phyloP scores from a whole-genome alignment of 345 rosid genomes.

The Cochlearia excelsa region DNA sequence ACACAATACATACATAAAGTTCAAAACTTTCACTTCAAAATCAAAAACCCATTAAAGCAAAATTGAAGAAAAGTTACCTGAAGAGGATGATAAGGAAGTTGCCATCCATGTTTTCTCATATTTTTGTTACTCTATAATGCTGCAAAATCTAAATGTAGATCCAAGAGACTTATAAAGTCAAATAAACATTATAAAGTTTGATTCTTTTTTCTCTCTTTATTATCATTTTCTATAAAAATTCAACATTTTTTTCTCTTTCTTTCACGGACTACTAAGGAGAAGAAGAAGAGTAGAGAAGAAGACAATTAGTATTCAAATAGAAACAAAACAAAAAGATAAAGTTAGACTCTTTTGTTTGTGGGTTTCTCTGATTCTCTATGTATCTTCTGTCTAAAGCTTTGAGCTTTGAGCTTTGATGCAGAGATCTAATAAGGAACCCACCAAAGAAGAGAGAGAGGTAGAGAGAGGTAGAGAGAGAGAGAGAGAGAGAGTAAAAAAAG shows the following conservation, averaged over 20 bases:
- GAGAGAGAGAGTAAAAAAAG: slow-evolving; percentile 10
- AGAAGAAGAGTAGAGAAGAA: slow-evolving; percentile 29
- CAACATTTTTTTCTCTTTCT: slow-evolving; percentile 18
- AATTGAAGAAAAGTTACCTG: slow-evolving; percentile 48
- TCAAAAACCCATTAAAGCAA: slow-evolving; percentile 20
- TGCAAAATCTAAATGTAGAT: slow-evolving; percentile 36
- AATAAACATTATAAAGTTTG: not conserved
- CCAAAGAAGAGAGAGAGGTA: slow-evolving; percentile 12
- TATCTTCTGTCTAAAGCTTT: slow-evolving; percentile 45
- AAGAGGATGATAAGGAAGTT: slow-evolving; percentile 97
- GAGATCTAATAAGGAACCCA: slow-evolving; percentile 41
- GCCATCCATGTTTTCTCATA: slow-evolving; percentile 99
- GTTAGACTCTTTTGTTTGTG: slow-evolving; percentile 28
- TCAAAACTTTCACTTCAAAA: slow-evolving; percentile 28
- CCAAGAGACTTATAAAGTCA: slow-evolving; percentile 26
- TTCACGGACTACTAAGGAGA: slow-evolving; percentile 41
- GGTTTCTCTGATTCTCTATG: slow-evolving; percentile 39
- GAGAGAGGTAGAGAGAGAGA: slow-evolving; percentile 32
- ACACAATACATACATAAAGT: slow-evolving; percentile 33
- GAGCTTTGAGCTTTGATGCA: slow-evolving; percentile 35
- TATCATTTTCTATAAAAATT: slow-evolving; percentile 42
- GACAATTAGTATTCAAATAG: slow-evolving; percentile 21
- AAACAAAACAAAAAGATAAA: slow-evolving; percentile 21
- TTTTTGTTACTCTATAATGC: slow-evolving; percentile 34
- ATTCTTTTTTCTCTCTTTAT: too few species aligned